Base-by-base conservation (phyloP, 768 basidiomycete species). In the Tylopilus plumbeoviolaceoides region DNA sequence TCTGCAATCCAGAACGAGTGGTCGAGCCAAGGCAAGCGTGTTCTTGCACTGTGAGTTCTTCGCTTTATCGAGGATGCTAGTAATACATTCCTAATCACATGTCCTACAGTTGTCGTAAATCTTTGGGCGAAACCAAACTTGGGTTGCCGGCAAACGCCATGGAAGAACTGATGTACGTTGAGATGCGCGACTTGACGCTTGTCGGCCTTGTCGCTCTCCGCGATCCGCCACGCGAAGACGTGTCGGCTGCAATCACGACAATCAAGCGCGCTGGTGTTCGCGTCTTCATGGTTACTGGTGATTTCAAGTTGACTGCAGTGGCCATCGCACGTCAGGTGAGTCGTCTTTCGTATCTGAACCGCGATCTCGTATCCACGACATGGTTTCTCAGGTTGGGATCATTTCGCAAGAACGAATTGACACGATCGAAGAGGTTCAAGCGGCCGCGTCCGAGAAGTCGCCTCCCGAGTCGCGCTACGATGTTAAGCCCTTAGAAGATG, bases 261-360 rank as follows among this genome's bases (percentile, higher is more conserved):
- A 79, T 78, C 61, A 66, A 75, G 42, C 59, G 72, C 39, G 82
- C 82, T 18, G 80, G 82, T 14, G 74, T 80, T 50, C 73, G 75
- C 15, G 74, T 81, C 30, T 76, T 78, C 58, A 82, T 82, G 80
- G 72, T 82, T 15, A 82, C 81, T 1, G 81, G 81, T 30, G 81
- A 82, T 59, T 79, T 79, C 64, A 68, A 75, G 31, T 68, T 78
- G 36, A 82, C 81, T 1, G 81, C 80, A 3, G 73, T 74, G 0
- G 75, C 79, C 17, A 82, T 82, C 44, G 77, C 75, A 1, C 66
- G 72, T 23, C 72, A 75, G 59, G 79, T 80, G 51, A 61, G 59
- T 47, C 59, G 67, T 18, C 33, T 9, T 2, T 47, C 7, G 3
- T 39, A 28, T 33, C 35, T 2, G n/a, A 27, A 10, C 4, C 38